Percentiles rank a stretch among this genome's conserved stretches.
Evolutionary conservation across 352 stramenopile genomes (phyloP).

Genomic region (Phytophthora cryptogea): DNA sequence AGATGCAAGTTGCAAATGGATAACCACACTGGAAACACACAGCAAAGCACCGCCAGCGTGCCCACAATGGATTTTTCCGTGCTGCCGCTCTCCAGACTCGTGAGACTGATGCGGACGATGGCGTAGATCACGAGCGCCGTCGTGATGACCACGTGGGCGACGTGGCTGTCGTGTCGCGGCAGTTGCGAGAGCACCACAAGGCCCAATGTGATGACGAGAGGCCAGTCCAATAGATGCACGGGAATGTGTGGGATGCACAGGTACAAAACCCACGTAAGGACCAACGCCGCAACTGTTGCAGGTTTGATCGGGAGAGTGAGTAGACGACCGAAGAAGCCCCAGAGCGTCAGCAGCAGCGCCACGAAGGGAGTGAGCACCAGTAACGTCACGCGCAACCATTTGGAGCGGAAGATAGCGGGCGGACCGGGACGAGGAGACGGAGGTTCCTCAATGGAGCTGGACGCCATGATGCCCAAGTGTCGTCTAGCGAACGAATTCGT

Average conservation of each 20-base stretch:
- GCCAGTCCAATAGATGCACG: conserved; percentile 55
- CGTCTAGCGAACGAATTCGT: conserved; percentile 8
- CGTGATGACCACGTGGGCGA: conserved; percentile 37
- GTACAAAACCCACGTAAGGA: conserved; percentile 53
- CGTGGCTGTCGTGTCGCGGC: conserved; percentile 23
- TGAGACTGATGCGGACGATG: conserved; percentile 46
- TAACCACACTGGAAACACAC: conserved; percentile 55
- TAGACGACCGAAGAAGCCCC: conserved; percentile 52
- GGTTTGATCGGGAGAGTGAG: conserved; percentile 48
- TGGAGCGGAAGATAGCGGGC: conserved; percentile 19
- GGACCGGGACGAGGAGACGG: conserved; percentile 19
- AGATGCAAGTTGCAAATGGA: conserved; percentile 50
- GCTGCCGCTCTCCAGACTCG: conserved; percentile 39
- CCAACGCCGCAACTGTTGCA: conserved; percentile 34
- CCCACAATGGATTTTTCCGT: conserved; percentile 43
- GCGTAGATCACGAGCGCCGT: conserved; percentile 48
- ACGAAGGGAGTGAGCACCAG: conserved; percentile 53
- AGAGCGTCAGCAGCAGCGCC: conserved; percentile 53
- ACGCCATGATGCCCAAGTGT: conserved; percentile 7
- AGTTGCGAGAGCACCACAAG: conserved; percentile 38
- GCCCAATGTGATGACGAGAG: conserved; percentile 53
- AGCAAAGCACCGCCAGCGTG: conserved; percentile 45
- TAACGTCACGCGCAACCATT: conserved; percentile 32
- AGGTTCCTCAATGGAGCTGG: conserved; percentile 5
- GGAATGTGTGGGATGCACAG: conserved; percentile 57